Evolutionary conservation across 129 eudicot species (phyloP).

Genomic region (Logfia minima): DNA sequence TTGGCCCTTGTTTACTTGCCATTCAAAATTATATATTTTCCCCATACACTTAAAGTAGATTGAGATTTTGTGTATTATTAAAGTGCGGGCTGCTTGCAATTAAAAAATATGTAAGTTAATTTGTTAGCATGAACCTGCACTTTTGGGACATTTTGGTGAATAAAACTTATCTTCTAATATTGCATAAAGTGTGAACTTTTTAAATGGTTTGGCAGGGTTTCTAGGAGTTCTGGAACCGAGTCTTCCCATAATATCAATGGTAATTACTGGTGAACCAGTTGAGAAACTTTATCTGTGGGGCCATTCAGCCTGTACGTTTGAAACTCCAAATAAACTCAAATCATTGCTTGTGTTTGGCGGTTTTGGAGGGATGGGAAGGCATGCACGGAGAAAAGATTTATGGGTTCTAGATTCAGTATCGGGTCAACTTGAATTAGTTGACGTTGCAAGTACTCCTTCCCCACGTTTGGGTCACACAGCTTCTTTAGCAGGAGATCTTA

Average conservation of each 20-base stretch:
- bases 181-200: constrained; percentile 50
- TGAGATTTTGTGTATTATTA: not conserved
- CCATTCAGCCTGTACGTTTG: constrained; percentile 67
- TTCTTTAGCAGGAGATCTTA: constrained; percentile 58
- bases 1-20: not conserved
- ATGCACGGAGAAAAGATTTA: constrained; percentile 79
- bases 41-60: not conserved
- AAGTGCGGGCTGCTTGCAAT: not conserved
- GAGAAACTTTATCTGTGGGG: constrained; percentile 97
- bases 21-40: not conserved
- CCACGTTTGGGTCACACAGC: constrained; percentile 93
- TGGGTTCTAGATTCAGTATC: constrained; percentile 56
- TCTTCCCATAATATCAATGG: constrained; percentile 41
- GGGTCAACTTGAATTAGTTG: constrained; percentile 48
- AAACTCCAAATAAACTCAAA: constrained; percentile 28
- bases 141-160: not conserved
- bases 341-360: constrained; percentile 81
- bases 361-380: constrained; percentile 94
- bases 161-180: not conserved
- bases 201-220: constrained; percentile 62
- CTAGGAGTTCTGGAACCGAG: constrained; percentile 36
- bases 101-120: not conserved
- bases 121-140: not conserved
- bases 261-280: constrained; percentile 59
- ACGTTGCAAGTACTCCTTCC: constrained; percentile 49